Evolutionary conservation across 805 yeast species (phyloP).

Genomic region (Wickerhamomyces tratensis): DNA sequence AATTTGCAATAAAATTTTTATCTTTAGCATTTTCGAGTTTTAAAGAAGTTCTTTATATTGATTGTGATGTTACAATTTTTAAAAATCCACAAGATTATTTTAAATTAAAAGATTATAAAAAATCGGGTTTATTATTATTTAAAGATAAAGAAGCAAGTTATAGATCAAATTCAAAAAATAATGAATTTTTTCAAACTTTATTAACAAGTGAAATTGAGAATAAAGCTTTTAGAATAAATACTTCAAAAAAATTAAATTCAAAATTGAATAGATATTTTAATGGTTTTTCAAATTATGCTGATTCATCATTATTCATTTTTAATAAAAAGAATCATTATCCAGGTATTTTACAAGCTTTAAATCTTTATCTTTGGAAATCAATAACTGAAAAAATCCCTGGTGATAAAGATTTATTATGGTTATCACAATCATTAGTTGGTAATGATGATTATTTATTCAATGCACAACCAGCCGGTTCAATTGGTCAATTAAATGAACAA

Average conservation of each 20-base stretch:
- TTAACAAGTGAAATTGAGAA: conserved; percentile 5
- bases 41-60: conserved; percentile 39
- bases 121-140: conserved; percentile 33
- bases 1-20: conserved; percentile 33
- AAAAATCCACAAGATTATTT: conserved; percentile 27
- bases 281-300: conserved; percentile 17
- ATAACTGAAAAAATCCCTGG: conserved; percentile 21
- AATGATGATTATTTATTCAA: conserved; percentile 8
- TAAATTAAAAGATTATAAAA: conserved; percentile 20
- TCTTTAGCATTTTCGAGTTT: conserved; percentile 47
- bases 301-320: conserved; percentile 18
- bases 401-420: conserved; percentile 29
- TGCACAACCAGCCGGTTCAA: conserved; percentile 6
- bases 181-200: neutral
- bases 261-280: conserved; percentile 3
- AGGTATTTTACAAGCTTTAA: conserved; percentile 13
- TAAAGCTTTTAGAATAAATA: neutral
- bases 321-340: conserved; percentile 17
- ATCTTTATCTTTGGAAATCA: conserved; percentile 8
- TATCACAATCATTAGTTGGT: conserved; percentile 17
- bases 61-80: conserved; percentile 43
- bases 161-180: conserved; percentile 1
- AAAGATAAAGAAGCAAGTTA: conserved; percentile 24
- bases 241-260: neutral
- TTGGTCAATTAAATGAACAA: conserved; percentile 4